A percentile compares a stretch with the other conserved stretches of the same genome.
phyloP scores from a whole-genome alignment of 257 asterid genomes.

The Solanum acaule region DNA sequence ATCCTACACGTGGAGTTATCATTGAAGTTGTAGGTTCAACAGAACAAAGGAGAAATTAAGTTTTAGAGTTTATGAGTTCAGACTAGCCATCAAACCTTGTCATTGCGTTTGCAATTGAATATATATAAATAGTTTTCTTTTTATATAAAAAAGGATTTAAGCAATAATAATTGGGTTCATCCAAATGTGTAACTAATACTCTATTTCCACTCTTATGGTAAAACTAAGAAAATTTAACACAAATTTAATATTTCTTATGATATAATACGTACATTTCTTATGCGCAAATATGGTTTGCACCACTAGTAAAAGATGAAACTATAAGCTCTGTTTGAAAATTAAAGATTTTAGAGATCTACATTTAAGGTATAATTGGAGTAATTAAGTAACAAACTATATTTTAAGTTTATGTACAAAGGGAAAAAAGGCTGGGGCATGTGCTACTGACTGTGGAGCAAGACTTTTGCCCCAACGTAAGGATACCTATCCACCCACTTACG shows the following conservation, averaged over 20 bases:
- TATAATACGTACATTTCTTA: not conserved
- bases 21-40: not conserved
- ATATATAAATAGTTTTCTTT: not conserved
- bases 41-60: not conserved
- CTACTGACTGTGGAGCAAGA: not conserved
- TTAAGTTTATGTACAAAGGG: not conserved
- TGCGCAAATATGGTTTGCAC: not conserved
- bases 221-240: not conserved
- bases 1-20: not conserved
- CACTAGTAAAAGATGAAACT: not conserved
- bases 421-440: not conserved
- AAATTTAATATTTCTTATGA: not conserved
- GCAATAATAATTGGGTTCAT: too few species aligned
- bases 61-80: not conserved
- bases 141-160: not conserved
- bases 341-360: too few species aligned
- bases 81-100: not conserved
- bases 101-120: not conserved
- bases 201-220: not conserved
- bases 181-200: accelerated
- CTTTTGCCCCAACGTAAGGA: not conserved
- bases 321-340: too few species aligned
- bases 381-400: not conserved
- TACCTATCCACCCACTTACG: not conserved
- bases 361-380: not conserved